Evolutionary conservation across 345 rosid genomes (phyloP).

Genomic region (Eucalyptus sp.): DNA sequence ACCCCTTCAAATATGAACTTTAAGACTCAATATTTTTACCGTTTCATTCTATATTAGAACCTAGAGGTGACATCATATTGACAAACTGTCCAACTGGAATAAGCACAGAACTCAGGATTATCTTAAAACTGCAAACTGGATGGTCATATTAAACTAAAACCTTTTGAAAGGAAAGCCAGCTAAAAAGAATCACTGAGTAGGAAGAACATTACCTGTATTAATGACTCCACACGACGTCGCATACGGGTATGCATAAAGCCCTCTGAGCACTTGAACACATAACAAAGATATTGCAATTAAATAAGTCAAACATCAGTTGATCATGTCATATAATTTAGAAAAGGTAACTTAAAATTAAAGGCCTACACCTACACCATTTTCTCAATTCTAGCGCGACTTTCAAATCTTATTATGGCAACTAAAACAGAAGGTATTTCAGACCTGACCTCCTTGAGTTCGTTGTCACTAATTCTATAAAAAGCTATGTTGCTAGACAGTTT

Average conservation of each 20-base stretch:
- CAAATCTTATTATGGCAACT: neutral
- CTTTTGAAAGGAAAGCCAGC: neutral
- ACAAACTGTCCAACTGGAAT: neutral
- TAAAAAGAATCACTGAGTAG: neutral
- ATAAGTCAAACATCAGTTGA: neutral
- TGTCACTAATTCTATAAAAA: neutral
- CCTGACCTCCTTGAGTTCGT: neutral
- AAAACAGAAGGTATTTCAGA: neutral
- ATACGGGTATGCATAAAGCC: conserved; percentile 97
- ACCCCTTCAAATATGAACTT: neutral
- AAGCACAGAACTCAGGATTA: neutral
- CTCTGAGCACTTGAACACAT: conserved; percentile 54
- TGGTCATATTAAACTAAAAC: neutral
- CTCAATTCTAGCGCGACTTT: neutral
- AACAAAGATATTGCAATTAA: neutral
- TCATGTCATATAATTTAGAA: neutral
- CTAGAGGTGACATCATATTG: neutral
- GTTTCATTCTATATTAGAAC: neutral
- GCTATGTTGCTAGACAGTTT: neutral
- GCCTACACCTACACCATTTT: neutral
- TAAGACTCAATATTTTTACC: neutral
- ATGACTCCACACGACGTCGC: conserved; percentile 86
- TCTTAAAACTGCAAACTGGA: neutral
- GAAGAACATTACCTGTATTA: conserved; percentile 54
- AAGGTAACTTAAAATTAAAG: neutral